Base-by-base conservation (phyloP, 768 basidiomycete genomes). In the Hericium rajendrae region DNA sequence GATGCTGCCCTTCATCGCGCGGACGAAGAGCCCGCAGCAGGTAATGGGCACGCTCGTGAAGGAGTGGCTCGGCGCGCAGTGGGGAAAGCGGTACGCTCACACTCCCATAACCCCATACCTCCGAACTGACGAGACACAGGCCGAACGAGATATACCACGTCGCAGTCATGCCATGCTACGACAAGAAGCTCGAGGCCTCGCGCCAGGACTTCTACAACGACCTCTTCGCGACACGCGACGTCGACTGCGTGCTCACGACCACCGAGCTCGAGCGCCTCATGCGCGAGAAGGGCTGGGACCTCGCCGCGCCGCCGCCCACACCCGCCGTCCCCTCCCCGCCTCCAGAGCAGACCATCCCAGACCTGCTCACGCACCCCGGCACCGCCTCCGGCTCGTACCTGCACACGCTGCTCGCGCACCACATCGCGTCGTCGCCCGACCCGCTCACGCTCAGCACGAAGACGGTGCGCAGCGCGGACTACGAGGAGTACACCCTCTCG, bases 161-260 rank as follows among this genome's bases (percentile, higher is more conserved):
- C 54, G 81, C 92, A 0, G 94, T 97, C 53, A 98, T 98, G 94
- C 95, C 97, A 0, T 99, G 97, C 71, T 98, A 98, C 71, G 97
- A 99, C 78, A 98, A 98, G 74, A 99, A 99, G 68, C 83, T 99
- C 15, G 97, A 99, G 72, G 97, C 97, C 0, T 97, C 94, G 9
- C 81, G 97, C 26, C 81, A 85, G 50, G 94, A 99, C 67, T 99
- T 98, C 67, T 92, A 91, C 67, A 84, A 85, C 60, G 85, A 87
- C 8, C 63, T 80, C 1, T 87, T 91, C 70, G 77, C 85, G 40
- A 93, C 92, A 10, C 78, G 94, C 55, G 95, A 98, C 64, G 91
- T 97, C 48, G 97, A 98, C 71, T 97, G 94, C 68, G 97, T 99
- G 24, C 82, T 98, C 60, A 97, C 97, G 12, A 98, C 97, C 0